Percentiles rank a stretch among this genome's conserved stretches.
Conservation (phyloP, 345 rosid genomes). For the Pistacia integerrima region DNA sequence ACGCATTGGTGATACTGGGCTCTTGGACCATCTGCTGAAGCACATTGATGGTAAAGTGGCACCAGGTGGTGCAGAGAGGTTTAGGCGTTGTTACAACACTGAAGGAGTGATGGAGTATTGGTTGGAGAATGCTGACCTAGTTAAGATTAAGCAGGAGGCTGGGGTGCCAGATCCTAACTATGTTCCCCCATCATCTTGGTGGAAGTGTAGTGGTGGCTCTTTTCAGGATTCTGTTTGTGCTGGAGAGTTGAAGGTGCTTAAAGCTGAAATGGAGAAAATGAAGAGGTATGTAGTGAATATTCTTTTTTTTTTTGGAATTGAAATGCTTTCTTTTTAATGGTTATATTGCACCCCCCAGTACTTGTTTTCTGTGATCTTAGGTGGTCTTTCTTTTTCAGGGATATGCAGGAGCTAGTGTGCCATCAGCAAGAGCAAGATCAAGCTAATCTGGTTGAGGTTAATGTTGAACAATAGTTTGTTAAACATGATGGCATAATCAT, state of each 20-base stretch:
- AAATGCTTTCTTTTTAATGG: not conserved
- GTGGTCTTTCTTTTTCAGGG: conserved; percentile 37
- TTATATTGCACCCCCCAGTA: not conserved
- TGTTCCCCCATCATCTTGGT: conserved; percentile 62
- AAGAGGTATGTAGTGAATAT: conserved; percentile 40
- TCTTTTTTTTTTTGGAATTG: not conserved
- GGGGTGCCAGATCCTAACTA: conserved; percentile 63
- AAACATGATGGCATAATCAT: not conserved
- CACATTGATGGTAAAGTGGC: conserved; percentile 88
- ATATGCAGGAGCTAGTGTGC: conserved; percentile 47
- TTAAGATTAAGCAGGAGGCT: conserved; percentile 60
- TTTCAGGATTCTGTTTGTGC: conserved; percentile 43
- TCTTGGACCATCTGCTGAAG: conserved; percentile 91
- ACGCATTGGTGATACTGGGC: conserved; percentile 87
- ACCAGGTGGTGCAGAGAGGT: conserved; percentile 78
- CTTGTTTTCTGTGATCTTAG: conserved; percentile 1
- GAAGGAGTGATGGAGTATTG: conserved; percentile 85
- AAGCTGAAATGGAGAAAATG: conserved; percentile 59
- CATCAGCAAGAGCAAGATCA: conserved; percentile 54
- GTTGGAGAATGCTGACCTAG: conserved; percentile 85
- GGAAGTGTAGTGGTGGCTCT: conserved; percentile 42
- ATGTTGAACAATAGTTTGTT: conserved; percentile 16
- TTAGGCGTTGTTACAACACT: conserved; percentile 82
- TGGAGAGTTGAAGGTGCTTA: conserved; percentile 48
- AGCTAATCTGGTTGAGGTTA: conserved; percentile 58